Evolutionary conservation across 192 early-diverging fungal species (phyloP), one percentile per base, ranked within the genome.

Genomic region (Umbelopsis vinacea): DNA sequence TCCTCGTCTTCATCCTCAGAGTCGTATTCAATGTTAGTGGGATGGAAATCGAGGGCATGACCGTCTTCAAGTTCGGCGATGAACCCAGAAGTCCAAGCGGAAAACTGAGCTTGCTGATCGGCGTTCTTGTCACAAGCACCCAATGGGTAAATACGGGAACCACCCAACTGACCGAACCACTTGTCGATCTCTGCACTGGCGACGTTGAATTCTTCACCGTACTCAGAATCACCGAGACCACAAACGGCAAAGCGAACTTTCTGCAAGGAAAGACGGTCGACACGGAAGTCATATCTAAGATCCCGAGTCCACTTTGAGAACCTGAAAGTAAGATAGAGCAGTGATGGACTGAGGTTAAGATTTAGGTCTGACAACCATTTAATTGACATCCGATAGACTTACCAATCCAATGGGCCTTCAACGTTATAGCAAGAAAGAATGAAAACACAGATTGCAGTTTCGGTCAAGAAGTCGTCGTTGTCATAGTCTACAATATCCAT

Each of bases 191-290:
- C 71, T 75, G 80, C 73, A 12, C 89, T 81, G 69, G 83, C 86
- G 8, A 78, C 78, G 37, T 85, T 87, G 67, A 84, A 90, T 46
- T 89, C 79, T 5, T 89, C 88, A 14, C 79, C 82, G 72, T 91
- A 92, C 14, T 82, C 89, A 7, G 89, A 89, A 71, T 90, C 88
- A 17, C 91, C 91, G 43, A 92, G 74, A 43, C 91, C 91, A 81
- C 88, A 92, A 22, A 92, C 87, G 0, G 89, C 84, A 81, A 83
- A 91, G 6, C 84, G 79, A 12, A 91, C 69, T 40, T 84, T 83
- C 38, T 74, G 70, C 60, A 92, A 71, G 6, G 81, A 77, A 2
- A 74, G 74, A 38, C 82, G 80, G 63, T 86, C 83, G 5, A 91
- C 86, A 67, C 91, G 81, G 73, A 84, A 86, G 68, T 90, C 90